These are phyloP conservation scores for Combretum micranthum DNA, from an alignment of 345 rosid species.

Conservation along the genomic window DNA sequence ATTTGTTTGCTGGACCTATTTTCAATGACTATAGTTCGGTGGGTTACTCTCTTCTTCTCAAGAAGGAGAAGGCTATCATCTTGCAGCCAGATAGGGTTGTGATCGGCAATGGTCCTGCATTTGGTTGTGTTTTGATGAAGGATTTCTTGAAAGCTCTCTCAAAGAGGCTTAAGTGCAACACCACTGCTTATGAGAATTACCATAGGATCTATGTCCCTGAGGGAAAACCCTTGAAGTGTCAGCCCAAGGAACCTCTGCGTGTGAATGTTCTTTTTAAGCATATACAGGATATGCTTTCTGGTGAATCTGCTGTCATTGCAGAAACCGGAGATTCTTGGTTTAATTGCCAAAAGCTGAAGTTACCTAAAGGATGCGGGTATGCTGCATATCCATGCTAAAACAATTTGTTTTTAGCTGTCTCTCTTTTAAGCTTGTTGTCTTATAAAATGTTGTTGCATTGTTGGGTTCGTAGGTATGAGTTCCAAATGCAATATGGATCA, in stretches of 20 bases:
- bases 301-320: slow-evolving; percentile 70
- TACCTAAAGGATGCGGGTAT: slow-evolving; percentile 73
- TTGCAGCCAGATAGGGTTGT: slow-evolving; percentile 68
- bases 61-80: slow-evolving; percentile 76
- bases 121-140: slow-evolving; percentile 74
- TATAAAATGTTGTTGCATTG: neutral
- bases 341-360: slow-evolving; percentile 73
- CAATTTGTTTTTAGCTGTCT: neutral
- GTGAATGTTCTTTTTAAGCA: slow-evolving; percentile 69
- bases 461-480: slow-evolving; percentile 50
- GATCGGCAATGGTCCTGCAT: slow-evolving; percentile 62
- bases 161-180: slow-evolving; percentile 43
- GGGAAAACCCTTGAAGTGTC: slow-evolving; percentile 42
- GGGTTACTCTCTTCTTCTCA: slow-evolving; percentile 75
- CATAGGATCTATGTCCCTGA: slow-evolving; percentile 67
- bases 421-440: neutral
- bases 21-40: slow-evolving; percentile 79
- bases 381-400: slow-evolving; percentile 1
- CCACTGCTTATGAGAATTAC: slow-evolving; percentile 63
- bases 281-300: slow-evolving; percentile 61
- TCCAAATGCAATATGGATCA: slow-evolving; percentile 88
- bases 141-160: slow-evolving; percentile 57
- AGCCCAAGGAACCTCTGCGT: slow-evolving; percentile 57
- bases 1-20: slow-evolving; percentile 75
- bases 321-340: slow-evolving; percentile 93